phyloP scores from a whole-genome alignment of 805 yeast genomes.

The Blastobotrys peoriensis region DNA sequence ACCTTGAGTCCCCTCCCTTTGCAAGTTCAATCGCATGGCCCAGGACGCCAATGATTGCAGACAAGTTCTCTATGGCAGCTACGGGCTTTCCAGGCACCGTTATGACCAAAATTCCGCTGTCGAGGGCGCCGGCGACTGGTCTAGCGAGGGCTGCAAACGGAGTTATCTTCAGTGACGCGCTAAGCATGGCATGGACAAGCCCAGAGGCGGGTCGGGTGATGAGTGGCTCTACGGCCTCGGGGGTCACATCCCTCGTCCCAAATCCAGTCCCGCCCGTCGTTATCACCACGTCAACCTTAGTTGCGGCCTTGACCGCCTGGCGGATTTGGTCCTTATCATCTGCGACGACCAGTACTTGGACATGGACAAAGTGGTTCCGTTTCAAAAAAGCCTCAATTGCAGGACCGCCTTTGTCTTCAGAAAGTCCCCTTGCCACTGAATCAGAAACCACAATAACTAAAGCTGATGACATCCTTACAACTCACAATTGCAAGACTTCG shows the following conservation, averaged over 20 bases:
- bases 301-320: slow-evolving; percentile 20
- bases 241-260: slow-evolving; percentile 40
- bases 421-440: slow-evolving; percentile 6
- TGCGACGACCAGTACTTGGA: slow-evolving; percentile 28
- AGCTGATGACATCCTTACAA: neutral
- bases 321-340: slow-evolving; percentile 35
- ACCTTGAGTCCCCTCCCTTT: slow-evolving; percentile 34
- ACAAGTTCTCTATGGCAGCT: slow-evolving; percentile 42
- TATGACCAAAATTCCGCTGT: slow-evolving; percentile 33
- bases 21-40: slow-evolving; percentile 41
- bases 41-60: slow-evolving; percentile 34
- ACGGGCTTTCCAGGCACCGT: slow-evolving; percentile 51
- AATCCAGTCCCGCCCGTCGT: slow-evolving; percentile 54
- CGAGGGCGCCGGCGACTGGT: slow-evolving; percentile 43
- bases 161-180: slow-evolving; percentile 38
- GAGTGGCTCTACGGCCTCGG: slow-evolving; percentile 43
- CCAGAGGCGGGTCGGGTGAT: slow-evolving; percentile 45
- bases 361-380: slow-evolving; percentile 10
- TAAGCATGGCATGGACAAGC: slow-evolving; percentile 42
- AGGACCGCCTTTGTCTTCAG: slow-evolving; percentile 8
- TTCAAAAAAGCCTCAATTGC: neutral
- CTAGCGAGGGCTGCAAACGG: slow-evolving; percentile 45
- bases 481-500: too few species aligned
- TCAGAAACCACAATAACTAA: neutral
- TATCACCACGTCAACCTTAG: slow-evolving; percentile 29